Percentiles rank a stretch among this genome's conserved stretches.
These are phyloP conservation scores for Saussurea involucrata DNA, from an alignment of 129 eudicot genomes.

Conservation along the genomic window DNA sequence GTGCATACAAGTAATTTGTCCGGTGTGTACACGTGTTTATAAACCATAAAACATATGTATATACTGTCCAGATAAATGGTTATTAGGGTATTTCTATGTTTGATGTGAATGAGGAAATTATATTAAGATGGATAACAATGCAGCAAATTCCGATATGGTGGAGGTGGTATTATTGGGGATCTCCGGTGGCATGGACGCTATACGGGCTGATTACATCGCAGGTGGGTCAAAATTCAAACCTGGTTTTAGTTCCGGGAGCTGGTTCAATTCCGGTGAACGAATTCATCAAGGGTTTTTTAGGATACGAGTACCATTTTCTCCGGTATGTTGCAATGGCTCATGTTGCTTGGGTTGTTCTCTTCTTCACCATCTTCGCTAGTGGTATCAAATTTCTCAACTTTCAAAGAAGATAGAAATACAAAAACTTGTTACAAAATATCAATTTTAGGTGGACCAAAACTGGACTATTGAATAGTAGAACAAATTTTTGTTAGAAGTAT, in stretches of 20 bases:
- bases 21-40: too few species aligned
- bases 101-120: too few species aligned
- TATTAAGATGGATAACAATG: not conserved
- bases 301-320: conserved; percentile 54
- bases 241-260: conserved; percentile 24
- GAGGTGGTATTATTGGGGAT: conserved; percentile 65
- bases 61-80: too few species aligned
- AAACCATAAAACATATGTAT: too few species aligned
- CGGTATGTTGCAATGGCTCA: conserved; percentile 46
- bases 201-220: conserved; percentile 59
- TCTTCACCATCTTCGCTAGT: conserved; percentile 39
- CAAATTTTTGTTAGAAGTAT: not conserved
- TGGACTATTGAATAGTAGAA: not conserved
- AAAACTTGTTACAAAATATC: not conserved
- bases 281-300: conserved; percentile 38
- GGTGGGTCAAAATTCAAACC: conserved; percentile 22
- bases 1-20: too few species aligned
- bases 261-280: conserved; percentile 26
- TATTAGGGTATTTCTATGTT: too few species aligned
- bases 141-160: conserved; percentile 71
- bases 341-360: conserved; percentile 46
- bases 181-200: conserved; percentile 53
- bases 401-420: conserved; percentile 43
- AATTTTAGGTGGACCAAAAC: not conserved
- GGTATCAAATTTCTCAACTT: conserved; percentile 59